Conservation (phyloP, 805 yeast genomes). For the Kluyveromyces nonfermentans region DNA sequence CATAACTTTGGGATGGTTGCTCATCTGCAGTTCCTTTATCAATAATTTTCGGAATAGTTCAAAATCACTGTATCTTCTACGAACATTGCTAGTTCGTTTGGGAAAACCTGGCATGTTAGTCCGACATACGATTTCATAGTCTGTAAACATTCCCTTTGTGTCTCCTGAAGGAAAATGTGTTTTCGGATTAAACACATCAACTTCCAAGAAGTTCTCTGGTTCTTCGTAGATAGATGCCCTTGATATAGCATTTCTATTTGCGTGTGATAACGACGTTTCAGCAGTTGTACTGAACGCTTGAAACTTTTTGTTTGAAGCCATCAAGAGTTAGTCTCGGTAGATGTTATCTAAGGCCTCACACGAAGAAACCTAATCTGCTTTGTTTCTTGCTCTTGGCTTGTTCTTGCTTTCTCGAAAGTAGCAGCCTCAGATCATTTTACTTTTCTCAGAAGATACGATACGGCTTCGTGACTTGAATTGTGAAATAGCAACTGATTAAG, state of each 20-base stretch:
- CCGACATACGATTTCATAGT: constrained; percentile 81
- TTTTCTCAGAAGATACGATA: background rate
- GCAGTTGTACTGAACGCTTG: constrained; percentile 24
- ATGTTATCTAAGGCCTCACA: background rate
- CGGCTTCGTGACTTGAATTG: no score
- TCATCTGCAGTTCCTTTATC: constrained; percentile 56
- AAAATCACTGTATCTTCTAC: constrained; percentile 86
- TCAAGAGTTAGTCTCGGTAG: background rate
- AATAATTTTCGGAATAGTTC: constrained; percentile 68
- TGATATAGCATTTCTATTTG: constrained; percentile 28
- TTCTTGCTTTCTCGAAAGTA: background rate
- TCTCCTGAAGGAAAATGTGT: constrained; percentile 32
- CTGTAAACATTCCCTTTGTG: constrained; percentile 63
- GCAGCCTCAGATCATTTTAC: background rate
- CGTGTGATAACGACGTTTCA: constrained; percentile 17
- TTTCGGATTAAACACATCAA: constrained; percentile 51
- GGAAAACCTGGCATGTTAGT: constrained; percentile 88
- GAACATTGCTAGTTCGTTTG: constrained; percentile 51
- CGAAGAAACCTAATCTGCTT: no score
- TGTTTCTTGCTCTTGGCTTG: background rate
- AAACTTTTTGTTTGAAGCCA: constrained; percentile 16
- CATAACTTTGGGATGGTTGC: constrained; percentile 44
- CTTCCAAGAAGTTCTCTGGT: constrained; percentile 89
- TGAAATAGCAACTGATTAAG: no score
- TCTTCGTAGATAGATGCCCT: constrained; percentile 79